Conservation (phyloP, 2,329 filamentous ascomycete species). For the Paecilomyces variotii region DNA sequence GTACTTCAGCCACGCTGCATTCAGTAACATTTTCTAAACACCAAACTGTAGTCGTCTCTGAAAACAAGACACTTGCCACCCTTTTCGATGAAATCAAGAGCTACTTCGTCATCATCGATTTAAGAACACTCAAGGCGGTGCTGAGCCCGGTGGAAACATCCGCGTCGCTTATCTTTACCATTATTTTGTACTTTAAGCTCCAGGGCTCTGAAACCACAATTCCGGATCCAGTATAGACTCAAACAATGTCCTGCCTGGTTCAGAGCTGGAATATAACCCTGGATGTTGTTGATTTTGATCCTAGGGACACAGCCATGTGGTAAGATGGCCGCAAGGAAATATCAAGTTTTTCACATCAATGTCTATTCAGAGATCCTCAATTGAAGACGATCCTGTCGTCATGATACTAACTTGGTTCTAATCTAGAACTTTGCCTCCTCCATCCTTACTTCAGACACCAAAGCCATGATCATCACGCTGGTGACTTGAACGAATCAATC, state of each 20-base stretch:
- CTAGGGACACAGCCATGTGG: constrained; percentile 51
- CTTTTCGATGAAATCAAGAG: constrained; percentile 50
- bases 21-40: too few relatives aligned
- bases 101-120: constrained; percentile 52
- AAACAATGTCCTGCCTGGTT: constrained; percentile 51
- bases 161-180: constrained; percentile 64
- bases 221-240: constrained; percentile 48
- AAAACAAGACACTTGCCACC: constrained; percentile 52
- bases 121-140: constrained; percentile 54
- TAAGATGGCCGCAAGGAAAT: constrained; percentile 52
- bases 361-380: constrained; percentile 60
- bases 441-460: constrained; percentile 49
- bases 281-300: constrained; percentile 52
- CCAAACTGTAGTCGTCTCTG: constrained; percentile 33
- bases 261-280: constrained; percentile 59
- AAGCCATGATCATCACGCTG: constrained; percentile 54
- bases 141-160: constrained; percentile 63
- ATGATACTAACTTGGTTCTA: too few relatives aligned
- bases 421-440: constrained; percentile 45
- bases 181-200: constrained; percentile 46
- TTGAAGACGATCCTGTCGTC: constrained; percentile 52
- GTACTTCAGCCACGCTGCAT: too few relatives aligned
- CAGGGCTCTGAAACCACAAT: constrained; percentile 54
- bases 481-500: constrained; percentile 67
- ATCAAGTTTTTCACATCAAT: constrained; percentile 63